A percentile compares a stretch with the other conserved stretches of the same genome.
These are phyloP conservation scores for Filosporella fistucella DNA, from an alignment of 495 filamentous ascomycete genomes.

Conservation along the genomic window DNA sequence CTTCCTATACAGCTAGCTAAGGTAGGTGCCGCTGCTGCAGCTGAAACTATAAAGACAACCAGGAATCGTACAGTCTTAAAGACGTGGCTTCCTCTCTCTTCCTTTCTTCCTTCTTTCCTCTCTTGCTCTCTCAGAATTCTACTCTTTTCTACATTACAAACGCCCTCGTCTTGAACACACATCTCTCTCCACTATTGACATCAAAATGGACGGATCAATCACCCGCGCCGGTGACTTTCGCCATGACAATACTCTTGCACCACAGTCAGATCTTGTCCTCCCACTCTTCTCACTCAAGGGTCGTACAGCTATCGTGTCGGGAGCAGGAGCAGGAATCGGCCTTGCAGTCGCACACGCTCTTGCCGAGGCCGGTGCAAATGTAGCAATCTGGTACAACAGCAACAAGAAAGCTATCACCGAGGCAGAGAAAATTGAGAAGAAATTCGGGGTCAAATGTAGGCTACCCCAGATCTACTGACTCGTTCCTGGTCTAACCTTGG, in stretches of 20 bases:
- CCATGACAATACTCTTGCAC: slow-evolving; percentile 56
- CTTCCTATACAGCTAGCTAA: too few species aligned
- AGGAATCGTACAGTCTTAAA: too few species aligned
- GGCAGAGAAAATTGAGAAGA: slow-evolving; percentile 68
- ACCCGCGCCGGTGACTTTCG: slow-evolving; percentile 52
- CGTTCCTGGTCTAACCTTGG: too few species aligned
- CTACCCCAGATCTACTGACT: too few species aligned
- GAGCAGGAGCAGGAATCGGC: slow-evolving; percentile 80
- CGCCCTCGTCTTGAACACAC: too few species aligned
- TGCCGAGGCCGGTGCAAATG: slow-evolving; percentile 83
- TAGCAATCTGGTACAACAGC: slow-evolving; percentile 82
- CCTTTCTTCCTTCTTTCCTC: too few species aligned
- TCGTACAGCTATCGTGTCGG: slow-evolving; percentile 79
- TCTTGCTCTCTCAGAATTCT: too few species aligned
- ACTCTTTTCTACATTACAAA: too few species aligned
- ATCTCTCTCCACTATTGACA: neutral
- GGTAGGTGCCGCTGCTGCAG: too few species aligned
- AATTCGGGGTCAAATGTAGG: slow-evolving; percentile 77
- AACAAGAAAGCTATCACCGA: slow-evolving; percentile 66
- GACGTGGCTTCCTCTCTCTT: too few species aligned
- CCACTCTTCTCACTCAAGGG: slow-evolving; percentile 82
- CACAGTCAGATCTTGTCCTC: slow-evolving; percentile 54
- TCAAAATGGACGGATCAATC: slow-evolving; percentile 30
- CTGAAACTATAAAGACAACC: too few species aligned
- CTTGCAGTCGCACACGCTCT: slow-evolving; percentile 70